phyloP scores from a whole-genome alignment of 2,329 filamentous ascomycete species.

The Fusarium temperatum region DNA sequence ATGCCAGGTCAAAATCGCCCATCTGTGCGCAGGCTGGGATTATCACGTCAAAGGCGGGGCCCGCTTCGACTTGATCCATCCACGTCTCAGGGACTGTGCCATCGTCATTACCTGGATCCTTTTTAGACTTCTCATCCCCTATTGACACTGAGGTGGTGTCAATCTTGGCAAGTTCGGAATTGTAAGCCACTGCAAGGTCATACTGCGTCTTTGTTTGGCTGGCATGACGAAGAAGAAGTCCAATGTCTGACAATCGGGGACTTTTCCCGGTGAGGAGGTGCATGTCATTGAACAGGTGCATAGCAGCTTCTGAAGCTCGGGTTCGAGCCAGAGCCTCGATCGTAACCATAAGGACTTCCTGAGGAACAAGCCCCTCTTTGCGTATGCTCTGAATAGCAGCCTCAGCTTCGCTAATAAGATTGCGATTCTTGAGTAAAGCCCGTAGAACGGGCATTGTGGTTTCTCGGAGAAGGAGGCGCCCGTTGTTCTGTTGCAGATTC shows the following conservation, averaged over 20 bases:
- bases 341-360: slow-evolving; percentile 48
- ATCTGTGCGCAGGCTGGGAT: slow-evolving; percentile 43
- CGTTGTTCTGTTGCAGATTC: slow-evolving; percentile 72
- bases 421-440: slow-evolving; percentile 59
- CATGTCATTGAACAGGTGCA: slow-evolving; percentile 46
- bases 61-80: slow-evolving; percentile 15
- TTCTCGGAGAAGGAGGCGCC: slow-evolving; percentile 62
- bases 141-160: neutral
- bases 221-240: slow-evolving; percentile 46
- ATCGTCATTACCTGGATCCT: slow-evolving; percentile 4
- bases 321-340: slow-evolving; percentile 47
- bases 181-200: slow-evolving; percentile 45
- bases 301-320: slow-evolving; percentile 44
- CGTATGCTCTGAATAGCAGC: slow-evolving; percentile 63
- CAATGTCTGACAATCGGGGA: slow-evolving; percentile 41
- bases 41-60: slow-evolving; percentile 38
- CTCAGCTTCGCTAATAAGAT: slow-evolving; percentile 62
- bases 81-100: neutral
- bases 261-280: slow-evolving; percentile 42
- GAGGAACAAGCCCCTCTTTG: slow-evolving; percentile 48
- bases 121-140: neutral
- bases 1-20: slow-evolving; percentile 47
- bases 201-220: slow-evolving; percentile 36
- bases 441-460: slow-evolving; percentile 71
- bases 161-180: slow-evolving; percentile 26